Evolutionary conservation across 768 basidiomycete species (phyloP), one percentile per base, ranked within the genome.

Genomic region (Suillus occidentalis): DNA sequence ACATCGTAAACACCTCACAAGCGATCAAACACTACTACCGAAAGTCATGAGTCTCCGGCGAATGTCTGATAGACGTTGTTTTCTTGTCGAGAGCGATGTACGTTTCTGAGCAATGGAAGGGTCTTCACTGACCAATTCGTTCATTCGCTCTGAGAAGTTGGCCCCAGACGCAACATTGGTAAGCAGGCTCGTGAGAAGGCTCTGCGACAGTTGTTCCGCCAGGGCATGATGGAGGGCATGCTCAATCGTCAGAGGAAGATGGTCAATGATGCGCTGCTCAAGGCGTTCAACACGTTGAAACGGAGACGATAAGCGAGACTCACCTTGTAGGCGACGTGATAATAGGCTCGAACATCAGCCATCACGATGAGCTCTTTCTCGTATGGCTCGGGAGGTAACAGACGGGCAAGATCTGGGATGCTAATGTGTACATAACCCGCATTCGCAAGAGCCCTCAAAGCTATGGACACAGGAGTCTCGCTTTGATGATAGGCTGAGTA

Each of bases 191-290:
- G 69, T 64, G 37, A 81, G 63, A 12, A 89, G 73, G 20, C 69
- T 72, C 34, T 70, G 64, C 9, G 79, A 78, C 39, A 85, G 66
- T 25, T 65, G 72, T 0, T 73, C 66, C 0, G 76, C 78, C 18
- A 85, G 73, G 14, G 75, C 71, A 42, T 79, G 77, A 47, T 84
- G 78, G 28, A 87, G 75, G 7, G 76, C 71, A 34, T 77, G 79
- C 63, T 86, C 83, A 39, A 86, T 85, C 50, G 75, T 77, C 9
- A 83, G 72, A 1, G 87, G 86, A 31, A 88, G 58, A 49, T 81
- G 75, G 64, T 89, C 88, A 36, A 87, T 81, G 67, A 86, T 75
- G 14, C 86, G 82, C 88, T 89, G 62, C 1, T 28, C 45, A 5
- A 22, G 37, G 40, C 16, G 8, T 10, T 18, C 34, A 36, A 52